Percentiles rank a stretch among this genome's conserved stretches.
Evolutionary conservation across 1,139 yeast species (phyloP).

Genomic region (Protomyces inundatus): DNA sequence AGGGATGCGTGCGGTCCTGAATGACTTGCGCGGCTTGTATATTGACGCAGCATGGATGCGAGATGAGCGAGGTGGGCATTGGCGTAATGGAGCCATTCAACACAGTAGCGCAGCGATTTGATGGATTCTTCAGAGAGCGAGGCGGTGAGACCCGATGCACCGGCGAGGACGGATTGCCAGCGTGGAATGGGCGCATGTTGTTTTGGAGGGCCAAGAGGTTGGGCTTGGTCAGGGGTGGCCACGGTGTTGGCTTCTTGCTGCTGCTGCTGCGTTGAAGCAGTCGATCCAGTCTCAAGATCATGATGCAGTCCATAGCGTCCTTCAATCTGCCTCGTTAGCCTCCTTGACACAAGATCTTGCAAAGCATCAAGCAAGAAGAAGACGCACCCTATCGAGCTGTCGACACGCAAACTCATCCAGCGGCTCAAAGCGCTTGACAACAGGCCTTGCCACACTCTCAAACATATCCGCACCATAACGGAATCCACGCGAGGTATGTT

Average conservation of each 20-base stretch:
- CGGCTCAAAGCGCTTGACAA: slow-evolving; percentile 43
- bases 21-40: slow-evolving; percentile 40
- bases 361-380: slow-evolving; percentile 34
- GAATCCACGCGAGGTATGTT: slow-evolving; percentile 53
- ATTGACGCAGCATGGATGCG: slow-evolving; percentile 46
- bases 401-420: slow-evolving; percentile 36
- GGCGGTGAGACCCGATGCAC: slow-evolving; percentile 44
- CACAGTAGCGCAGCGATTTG: slow-evolving; percentile 63
- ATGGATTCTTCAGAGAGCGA: slow-evolving; percentile 60
- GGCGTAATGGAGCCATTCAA: slow-evolving; percentile 68
- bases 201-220: background rate
- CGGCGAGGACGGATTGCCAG: slow-evolving; percentile 42
- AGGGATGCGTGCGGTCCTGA: slow-evolving; percentile 32
- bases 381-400: slow-evolving; percentile 34
- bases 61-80: slow-evolving; percentile 64
- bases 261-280: background rate
- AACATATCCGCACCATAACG: slow-evolving; percentile 64
- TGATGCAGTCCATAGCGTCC: background rate
- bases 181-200: slow-evolving; percentile 29
- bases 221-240: background rate
- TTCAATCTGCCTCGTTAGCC: background rate
- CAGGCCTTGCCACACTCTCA: slow-evolving; percentile 58
- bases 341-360: background rate
- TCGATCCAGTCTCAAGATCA: slow-evolving; percentile 9
- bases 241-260: background rate